Evolutionary conservation across 2,329 filamentous ascomycete genomes (phyloP).

Genomic region (Cordyceps pruinosa): DNA sequence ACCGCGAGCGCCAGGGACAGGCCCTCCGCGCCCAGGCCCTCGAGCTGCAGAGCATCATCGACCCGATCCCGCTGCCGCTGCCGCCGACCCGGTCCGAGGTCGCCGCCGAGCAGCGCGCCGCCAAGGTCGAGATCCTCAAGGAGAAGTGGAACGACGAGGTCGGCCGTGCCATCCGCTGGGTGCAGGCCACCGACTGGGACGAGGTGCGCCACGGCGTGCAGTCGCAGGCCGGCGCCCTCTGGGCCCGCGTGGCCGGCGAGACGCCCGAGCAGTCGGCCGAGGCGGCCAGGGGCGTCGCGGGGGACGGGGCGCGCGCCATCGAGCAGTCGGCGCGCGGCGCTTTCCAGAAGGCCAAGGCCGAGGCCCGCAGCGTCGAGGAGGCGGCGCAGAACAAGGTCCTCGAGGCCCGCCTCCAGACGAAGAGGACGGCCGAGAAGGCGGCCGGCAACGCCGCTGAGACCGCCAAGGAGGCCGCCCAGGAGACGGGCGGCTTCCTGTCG

Average conservation of each 20-base stretch:
- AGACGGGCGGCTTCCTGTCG: conserved; percentile 32
- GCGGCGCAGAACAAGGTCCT: conserved; percentile 22
- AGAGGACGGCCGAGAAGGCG: conserved; percentile 18
- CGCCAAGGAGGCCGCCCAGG: conserved; percentile 24
- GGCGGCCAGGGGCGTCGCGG: conserved; percentile 25
- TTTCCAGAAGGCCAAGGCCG: conserved; percentile 24
- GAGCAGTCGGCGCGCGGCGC: conserved; percentile 32
- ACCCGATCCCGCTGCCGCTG: conserved; percentile 39
- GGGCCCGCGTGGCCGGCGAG: conserved; percentile 32
- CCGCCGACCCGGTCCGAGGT: conserved; percentile 45
- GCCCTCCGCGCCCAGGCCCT: conserved; percentile 50
- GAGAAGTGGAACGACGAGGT: conserved; percentile 73
- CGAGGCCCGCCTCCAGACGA: conserved; percentile 21
- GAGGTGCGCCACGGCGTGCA: conserved; percentile 54
- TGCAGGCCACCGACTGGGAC: conserved; percentile 60
- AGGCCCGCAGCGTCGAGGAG: conserved; percentile 22
- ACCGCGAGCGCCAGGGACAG: conserved; percentile 52
- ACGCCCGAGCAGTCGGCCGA: conserved; percentile 19
- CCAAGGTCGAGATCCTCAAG: conserved; percentile 61
- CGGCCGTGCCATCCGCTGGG: conserved; percentile 57
- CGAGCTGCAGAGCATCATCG: conserved; percentile 45
- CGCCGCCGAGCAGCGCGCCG: conserved; percentile 44
- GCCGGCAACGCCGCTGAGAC: conserved; percentile 21
- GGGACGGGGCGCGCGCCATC: conserved; percentile 25
- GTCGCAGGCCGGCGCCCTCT: conserved; percentile 38